Percentiles rank a stretch among this genome's conserved stretches.
phyloP scores from a whole-genome alignment of 306 rosid species.

The Betula pendula region DNA sequence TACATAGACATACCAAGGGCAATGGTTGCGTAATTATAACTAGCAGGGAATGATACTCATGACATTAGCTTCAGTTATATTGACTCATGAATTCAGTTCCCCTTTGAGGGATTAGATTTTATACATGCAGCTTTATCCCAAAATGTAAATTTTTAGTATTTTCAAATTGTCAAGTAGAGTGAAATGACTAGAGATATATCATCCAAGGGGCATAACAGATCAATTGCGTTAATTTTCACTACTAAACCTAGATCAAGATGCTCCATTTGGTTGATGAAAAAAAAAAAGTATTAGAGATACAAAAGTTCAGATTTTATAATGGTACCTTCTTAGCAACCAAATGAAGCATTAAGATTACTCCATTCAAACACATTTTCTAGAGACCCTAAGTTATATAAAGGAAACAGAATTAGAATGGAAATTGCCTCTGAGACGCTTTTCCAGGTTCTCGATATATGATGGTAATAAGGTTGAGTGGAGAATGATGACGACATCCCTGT shows the following conservation, averaged over 20 bases:
- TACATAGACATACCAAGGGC: no score
- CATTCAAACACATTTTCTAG: not conserved
- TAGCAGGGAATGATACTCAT: not conserved
- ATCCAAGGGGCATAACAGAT: not conserved
- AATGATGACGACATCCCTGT: conserved; percentile 59
- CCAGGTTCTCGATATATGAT: conserved; percentile 46
- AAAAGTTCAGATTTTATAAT: not conserved
- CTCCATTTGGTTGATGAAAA: not conserved
- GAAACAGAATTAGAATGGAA: conserved; percentile 21
- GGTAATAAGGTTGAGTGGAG: conserved; percentile 55
- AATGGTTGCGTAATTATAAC: no score
- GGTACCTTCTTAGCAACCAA: not conserved
- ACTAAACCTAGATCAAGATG: not conserved
- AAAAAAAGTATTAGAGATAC: not conserved
- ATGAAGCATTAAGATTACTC: not conserved
- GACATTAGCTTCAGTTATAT: not conserved
- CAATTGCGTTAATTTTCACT: not conserved
- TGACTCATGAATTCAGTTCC: not conserved
- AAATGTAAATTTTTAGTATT: no score
- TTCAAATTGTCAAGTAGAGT: not conserved
- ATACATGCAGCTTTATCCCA: not conserved
- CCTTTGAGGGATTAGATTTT: not conserved
- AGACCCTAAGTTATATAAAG: not conserved
- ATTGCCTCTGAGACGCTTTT: conserved; percentile 61
- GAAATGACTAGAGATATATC: not conserved